phyloP scores from a whole-genome alignment of 1,284 basidiomycete species.

The Wolfiporia cocos region DNA sequence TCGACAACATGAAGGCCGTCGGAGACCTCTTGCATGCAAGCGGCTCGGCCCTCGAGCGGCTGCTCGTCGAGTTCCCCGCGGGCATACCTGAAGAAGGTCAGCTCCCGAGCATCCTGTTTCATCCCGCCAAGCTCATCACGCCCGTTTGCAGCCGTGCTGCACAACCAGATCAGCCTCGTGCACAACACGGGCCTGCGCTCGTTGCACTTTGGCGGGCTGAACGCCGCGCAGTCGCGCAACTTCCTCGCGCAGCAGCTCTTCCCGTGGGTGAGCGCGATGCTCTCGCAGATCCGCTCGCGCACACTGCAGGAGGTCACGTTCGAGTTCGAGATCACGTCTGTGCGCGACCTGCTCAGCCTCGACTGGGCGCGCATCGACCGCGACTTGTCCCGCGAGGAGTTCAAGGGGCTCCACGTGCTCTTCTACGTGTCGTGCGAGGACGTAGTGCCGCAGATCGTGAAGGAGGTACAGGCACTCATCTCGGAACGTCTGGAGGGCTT shows the following conservation, averaged over 20 bases:
- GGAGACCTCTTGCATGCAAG: conserved; percentile 24
- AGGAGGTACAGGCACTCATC: conserved; percentile 18
- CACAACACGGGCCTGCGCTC: conserved; percentile 25
- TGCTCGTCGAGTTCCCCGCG: conserved; percentile 25
- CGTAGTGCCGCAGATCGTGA: conserved; percentile 8
- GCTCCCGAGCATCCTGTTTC: not conserved
- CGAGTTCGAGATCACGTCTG: conserved; percentile 23
- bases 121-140: not conserved
- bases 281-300: conserved; percentile 18
- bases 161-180: conserved; percentile 23
- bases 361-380: conserved; percentile 26
- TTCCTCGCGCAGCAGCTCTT: conserved; percentile 23
- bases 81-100: conserved; percentile 21
- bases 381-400: conserved; percentile 20
- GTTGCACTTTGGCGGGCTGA: conserved; percentile 25
- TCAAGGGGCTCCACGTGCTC: conserved; percentile 19
- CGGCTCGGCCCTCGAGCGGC: conserved; percentile 24
- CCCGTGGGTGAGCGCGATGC: conserved; percentile 22
- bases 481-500: conserved; percentile 16
- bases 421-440: conserved; percentile 23
- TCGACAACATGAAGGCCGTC: conserved; percentile 22
- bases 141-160: conserved; percentile 14
- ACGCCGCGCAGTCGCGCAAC: conserved; percentile 18
- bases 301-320: conserved; percentile 21
- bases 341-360: conserved; percentile 18